Base-by-base conservation (phyloP, 2,329 filamentous ascomycete species). In the Aspergillus sp. region DNA sequence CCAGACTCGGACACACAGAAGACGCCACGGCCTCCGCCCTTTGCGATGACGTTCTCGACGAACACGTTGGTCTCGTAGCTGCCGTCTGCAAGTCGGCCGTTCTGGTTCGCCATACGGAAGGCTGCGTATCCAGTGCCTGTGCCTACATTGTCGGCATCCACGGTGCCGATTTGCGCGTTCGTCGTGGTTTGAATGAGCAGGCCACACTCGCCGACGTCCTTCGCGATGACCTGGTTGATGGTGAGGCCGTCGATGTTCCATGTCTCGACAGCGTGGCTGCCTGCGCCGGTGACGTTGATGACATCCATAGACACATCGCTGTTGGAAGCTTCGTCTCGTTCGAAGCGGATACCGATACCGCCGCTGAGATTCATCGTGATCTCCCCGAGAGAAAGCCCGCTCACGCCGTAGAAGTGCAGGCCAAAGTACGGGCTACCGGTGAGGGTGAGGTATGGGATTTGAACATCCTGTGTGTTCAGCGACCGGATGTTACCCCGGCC, bases 201-300 rank as follows among this genome's bases (percentile, higher is more conserved):
- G 2, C 51, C 58, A 24, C 58, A 60, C 51, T 60, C 58, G 34
- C 58, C 58, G 4, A 60, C 58, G 18, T 60, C 55, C 4, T 22
- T 41, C 7, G 58, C 58, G 18, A 60, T 51, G 1, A 60, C 58
- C 30, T 22, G n/a, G 41, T 52, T 52, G 22, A 60, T 60, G 17
- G 55, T 60, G 2, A 60, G 38, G 1, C 58, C 58, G 34, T 60
- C 58, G n/a, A 60, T 60, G 17, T 60, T 60, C 58, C 58, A 60
- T 2, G 55, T 60, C 5, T 60, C 58, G 3, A 60, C 58, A 3
- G 58, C 58, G 22, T 60, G 55, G 55, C 58, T 60, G 4, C 58
- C 58, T 4, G 58, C 55, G 6, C 58, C 58, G 1, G 47, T 55
- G 1, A 60, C 51, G 5, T 30, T 52, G 26, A 60, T 60, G 2